These are phyloP conservation scores for Trichosporon coremiiforme DNA, from an alignment of 1,284 basidiomycete species.

Conservation along the genomic window DNA sequence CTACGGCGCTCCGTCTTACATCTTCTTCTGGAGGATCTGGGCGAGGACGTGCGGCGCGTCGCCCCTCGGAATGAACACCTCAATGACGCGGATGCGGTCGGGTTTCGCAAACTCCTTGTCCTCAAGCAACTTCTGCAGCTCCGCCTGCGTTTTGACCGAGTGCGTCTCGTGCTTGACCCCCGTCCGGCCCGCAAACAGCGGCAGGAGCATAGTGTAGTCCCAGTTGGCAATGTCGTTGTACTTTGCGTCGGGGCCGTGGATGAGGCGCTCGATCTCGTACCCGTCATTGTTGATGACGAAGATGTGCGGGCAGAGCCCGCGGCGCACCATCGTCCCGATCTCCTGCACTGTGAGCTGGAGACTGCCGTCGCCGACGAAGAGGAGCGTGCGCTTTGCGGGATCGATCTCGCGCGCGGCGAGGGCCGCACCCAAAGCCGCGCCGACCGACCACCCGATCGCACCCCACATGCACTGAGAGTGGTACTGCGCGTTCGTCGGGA, in stretches of 20 bases:
- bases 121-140: conserved; percentile 61
- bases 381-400: conserved; percentile 66
- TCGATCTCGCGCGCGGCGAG: conserved; percentile 72
- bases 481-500: conserved; percentile 62
- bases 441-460: conserved; percentile 60
- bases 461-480: conserved; percentile 64
- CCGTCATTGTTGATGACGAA: conserved; percentile 84
- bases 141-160: conserved; percentile 53
- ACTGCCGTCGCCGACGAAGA: conserved; percentile 73
- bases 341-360: conserved; percentile 60
- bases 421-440: conserved; percentile 55
- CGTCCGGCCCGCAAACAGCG: conserved; percentile 49
- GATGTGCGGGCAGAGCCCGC: conserved; percentile 56
- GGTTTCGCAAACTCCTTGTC: conserved; percentile 50
- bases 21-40: conserved; percentile 18
- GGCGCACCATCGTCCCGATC: conserved; percentile 59
- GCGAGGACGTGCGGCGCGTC: conserved; percentile 37
- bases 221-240: conserved; percentile 59
- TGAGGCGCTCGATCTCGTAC: conserved; percentile 81
- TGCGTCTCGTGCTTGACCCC: conserved; percentile 40
- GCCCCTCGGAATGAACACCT: conserved; percentile 53
- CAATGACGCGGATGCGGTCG: conserved; percentile 53
- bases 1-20: not conserved
- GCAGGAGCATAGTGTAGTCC: conserved; percentile 55
- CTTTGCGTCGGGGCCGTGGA: conserved; percentile 53